Percentiles rank a stretch among this genome's conserved stretches.
phyloP scores from a whole-genome alignment of 768 basidiomycete genomes.

The Mrakia blollopis region DNA sequence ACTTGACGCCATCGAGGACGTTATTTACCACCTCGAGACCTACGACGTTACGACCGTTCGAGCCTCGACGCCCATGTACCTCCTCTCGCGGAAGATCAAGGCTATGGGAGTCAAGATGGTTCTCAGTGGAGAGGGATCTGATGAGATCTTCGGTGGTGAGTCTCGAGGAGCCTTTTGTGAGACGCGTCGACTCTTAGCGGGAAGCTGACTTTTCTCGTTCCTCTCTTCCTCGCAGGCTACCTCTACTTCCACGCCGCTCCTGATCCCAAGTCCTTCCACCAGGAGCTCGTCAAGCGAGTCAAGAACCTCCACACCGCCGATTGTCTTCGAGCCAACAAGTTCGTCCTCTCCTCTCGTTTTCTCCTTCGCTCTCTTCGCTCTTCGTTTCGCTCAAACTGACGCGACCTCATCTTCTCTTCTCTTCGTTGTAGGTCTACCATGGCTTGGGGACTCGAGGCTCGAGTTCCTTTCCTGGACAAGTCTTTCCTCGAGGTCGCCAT shows the following conservation, averaged over 20 bases:
- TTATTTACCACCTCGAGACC: slow-evolving; percentile 96
- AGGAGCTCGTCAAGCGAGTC: slow-evolving; percentile 87
- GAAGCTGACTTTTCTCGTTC: not conserved
- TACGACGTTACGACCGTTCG: slow-evolving; percentile 98
- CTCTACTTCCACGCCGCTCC: slow-evolving; percentile 99
- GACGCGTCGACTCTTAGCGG: not conserved
- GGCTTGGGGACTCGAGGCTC: slow-evolving; percentile 99
- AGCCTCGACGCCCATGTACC: slow-evolving; percentile 97
- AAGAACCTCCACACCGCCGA: slow-evolving; percentile 97
- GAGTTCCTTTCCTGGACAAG: slow-evolving; percentile 98
- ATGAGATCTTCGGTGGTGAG: slow-evolving; percentile 91
- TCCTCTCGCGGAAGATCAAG: slow-evolving; percentile 96
- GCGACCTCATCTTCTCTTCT: slow-evolving; percentile 16
- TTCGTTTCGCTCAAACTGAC: not conserved
- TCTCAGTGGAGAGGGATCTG: slow-evolving; percentile 91
- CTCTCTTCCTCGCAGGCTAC: slow-evolving; percentile 59
- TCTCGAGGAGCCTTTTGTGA: not conserved
- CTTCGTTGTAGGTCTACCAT: slow-evolving; percentile 70
- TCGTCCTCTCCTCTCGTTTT: slow-evolving; percentile 8
- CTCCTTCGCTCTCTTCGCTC: slow-evolving; percentile 40
- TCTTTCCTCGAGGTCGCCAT: slow-evolving; percentile 88
- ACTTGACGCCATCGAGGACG: slow-evolving; percentile 91
- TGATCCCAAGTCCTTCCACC: slow-evolving; percentile 78
- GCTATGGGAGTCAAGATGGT: slow-evolving; percentile 99
- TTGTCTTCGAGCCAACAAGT: slow-evolving; percentile 98